A percentile compares a stretch with the other conserved stretches of the same genome.
These are phyloP conservation scores for Metschnikowia noctiluminum DNA, from an alignment of 805 yeast species.

Conservation along the genomic window DNA sequence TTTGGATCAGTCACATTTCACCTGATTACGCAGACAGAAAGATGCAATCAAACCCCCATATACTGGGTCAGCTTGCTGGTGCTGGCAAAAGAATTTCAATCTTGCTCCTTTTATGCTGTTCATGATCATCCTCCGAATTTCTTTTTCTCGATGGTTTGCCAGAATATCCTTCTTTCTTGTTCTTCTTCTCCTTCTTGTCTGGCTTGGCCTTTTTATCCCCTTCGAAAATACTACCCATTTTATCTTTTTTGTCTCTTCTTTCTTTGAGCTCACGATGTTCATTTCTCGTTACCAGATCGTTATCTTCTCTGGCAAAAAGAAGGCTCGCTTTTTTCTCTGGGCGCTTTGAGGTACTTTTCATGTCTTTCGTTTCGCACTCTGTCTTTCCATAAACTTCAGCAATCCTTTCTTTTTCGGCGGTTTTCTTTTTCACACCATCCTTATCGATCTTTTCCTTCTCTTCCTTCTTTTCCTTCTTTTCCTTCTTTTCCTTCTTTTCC, in stretches of 20 bases:
- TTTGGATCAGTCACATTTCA: too few relatives aligned
- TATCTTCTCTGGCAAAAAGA: too few relatives aligned
- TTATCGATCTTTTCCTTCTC: slow-evolving; percentile 3
- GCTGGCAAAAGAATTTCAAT: too few relatives aligned
- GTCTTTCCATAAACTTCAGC: slow-evolving; percentile 5
- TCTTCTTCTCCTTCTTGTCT: background rate
- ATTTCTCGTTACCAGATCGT: too few relatives aligned
- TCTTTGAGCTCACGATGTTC: background rate
- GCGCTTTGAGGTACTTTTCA: too few relatives aligned
- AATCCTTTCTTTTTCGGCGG: slow-evolving; percentile 12
- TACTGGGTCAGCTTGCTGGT: too few relatives aligned
- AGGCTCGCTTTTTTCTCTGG: too few relatives aligned
- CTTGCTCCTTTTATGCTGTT: slow-evolving; percentile 16
- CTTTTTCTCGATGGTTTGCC: slow-evolving; percentile 12
- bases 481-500: background rate
- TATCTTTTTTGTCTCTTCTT: background rate
- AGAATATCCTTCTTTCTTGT: background rate
- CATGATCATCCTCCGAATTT: slow-evolving; percentile 19
- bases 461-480: slow-evolving; percentile 5
- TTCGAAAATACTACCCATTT: background rate
- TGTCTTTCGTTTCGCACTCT: too few relatives aligned
- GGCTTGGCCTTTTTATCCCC: background rate
- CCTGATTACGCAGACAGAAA: too few relatives aligned
- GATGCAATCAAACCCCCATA: too few relatives aligned
- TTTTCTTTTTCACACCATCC: background rate